Evolutionary conservation across 352 stramenopile genomes (phyloP), one percentile per base, ranked within the genome.

Genomic region (Phytophthora gonapodyides): DNA sequence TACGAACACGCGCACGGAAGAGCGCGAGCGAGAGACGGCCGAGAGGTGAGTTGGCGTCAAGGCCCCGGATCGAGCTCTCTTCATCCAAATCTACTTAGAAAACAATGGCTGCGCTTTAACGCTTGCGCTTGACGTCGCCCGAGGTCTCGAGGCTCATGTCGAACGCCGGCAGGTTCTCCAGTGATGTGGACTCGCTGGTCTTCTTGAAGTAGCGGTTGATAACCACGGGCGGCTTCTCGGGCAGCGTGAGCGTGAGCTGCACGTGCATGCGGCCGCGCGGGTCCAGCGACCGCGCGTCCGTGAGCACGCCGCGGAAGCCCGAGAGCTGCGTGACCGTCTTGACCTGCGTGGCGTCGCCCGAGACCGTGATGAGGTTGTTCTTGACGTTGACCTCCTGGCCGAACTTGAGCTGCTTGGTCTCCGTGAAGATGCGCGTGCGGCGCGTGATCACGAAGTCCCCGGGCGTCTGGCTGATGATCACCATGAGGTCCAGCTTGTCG

Each of bases 201-300:
- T 96, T 96, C 54, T 92, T 88, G 57, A 96, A 96, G 71, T 84
- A 94, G 42, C 87, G 84, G 38, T 83, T 79, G 67, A 93, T 96
- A 55, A 91, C 64, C 31, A 96, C 87, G 1, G 75, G 57, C 54
- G 79, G 73, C 52, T 93, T 89, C 38, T 91, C 84, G 2, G 87
- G 80, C 51, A 93, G 64, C 56, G 80, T 74, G 13, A 96, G 78
- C 57, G 71, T 89, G 33, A 96, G 75, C 65, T 93, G 73, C 33
- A 96, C 87, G 57, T 80, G 76, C 87, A 96, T 96, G 56, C 84
- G 84, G 35, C 87, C 82, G 11, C 83, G 69, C 17, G 87, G 78
- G 61, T 94, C 87, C 27, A 96, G 44, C 33, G 80, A 86, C 54
- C 87, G 87, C 15, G 87, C 52, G 61, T 96, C 87, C 27, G 78